Evolutionary conservation across 2,329 filamentous ascomycete genomes (phyloP).

Genomic region (Knufia petricola): DNA sequence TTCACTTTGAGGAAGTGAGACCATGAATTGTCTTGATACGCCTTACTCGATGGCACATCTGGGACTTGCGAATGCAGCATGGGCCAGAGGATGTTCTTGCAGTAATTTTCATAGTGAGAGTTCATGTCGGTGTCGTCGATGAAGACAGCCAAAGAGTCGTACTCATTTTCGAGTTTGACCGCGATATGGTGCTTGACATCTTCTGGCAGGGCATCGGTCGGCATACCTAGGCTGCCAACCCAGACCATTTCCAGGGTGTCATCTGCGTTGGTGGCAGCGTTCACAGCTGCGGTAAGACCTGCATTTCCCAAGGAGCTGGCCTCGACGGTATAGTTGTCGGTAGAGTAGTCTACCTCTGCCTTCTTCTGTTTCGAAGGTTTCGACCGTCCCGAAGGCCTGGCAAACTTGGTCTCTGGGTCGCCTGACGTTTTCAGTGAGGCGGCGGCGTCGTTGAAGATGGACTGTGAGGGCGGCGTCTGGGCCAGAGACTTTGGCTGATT

Average conservation of each 20-base stretch:
- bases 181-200: slow-evolving; percentile 74
- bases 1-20: slow-evolving; percentile 88
- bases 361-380: slow-evolving; percentile 35
- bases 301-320: slow-evolving; percentile 86
- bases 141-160: slow-evolving; percentile 74
- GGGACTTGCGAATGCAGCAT: slow-evolving; percentile 98
- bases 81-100: slow-evolving; percentile 95
- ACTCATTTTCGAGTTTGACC: slow-evolving; percentile 68
- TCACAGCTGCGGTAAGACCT: slow-evolving; percentile 78
- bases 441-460: slow-evolving; percentile 46
- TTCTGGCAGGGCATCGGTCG: slow-evolving; percentile 71
- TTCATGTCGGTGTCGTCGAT: slow-evolving; percentile 87
- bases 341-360: slow-evolving; percentile 59
- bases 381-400: slow-evolving; percentile 13
- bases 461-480: slow-evolving; percentile 62
- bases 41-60: slow-evolving; percentile 96
- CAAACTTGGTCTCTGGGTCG: background rate
- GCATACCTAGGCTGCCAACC: slow-evolving; percentile 89
- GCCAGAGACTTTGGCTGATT: slow-evolving; percentile 73
- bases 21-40: slow-evolving; percentile 95
- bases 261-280: slow-evolving; percentile 62
- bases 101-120: slow-evolving; percentile 89
- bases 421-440: slow-evolving; percentile 15
- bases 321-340: slow-evolving; percentile 73
- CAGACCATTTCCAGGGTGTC: slow-evolving; percentile 68